Base-by-base conservation (phyloP, 805 yeast genomes). In the Kuraishia borneana region DNA sequence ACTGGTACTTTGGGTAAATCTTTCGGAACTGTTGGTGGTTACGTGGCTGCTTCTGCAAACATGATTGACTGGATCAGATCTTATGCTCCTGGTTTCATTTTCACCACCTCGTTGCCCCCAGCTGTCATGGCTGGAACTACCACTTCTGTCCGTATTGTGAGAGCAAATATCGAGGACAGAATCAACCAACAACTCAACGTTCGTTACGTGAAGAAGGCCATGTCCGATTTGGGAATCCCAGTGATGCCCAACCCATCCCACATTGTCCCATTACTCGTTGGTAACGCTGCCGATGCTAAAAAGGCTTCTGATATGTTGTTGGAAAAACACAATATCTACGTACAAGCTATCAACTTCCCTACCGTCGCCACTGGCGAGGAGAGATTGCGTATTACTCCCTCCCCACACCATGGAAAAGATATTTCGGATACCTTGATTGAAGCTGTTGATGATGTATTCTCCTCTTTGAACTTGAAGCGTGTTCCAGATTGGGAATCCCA, bases 1-100 rank as follows among this genome's bases (percentile, higher is more conserved):
- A 89, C 98, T 34, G 98, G 97, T 45, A 92, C 99, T 34, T 70
- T 92, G 45, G 98, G 97, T 58, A 92, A 92, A 60, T 92, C 97
- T 12, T 92, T 76, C 50, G 99, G 97, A 51, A 73, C 87, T 34
- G 96, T 92, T 41, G 99, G 99, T 51, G 99, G 99, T 39, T 92
- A 92, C 55, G 80, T 92, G 44, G 96, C 98, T 36, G 97, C 92
- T 25, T 77, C 80, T 27, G 72, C 78, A 32, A 70, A 68, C 42
- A 68, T 89, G 56, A 73, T 88, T 46, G 99, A 92, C 62, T 89
- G 96, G 96, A 65, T 92, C 46, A 77, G 99, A 61, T 85, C 96
- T 2, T 84, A 74, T 50, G 92, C 97, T 22, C 96, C 97, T 29
- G 98, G 98, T 14, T 92, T 92, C 57, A 92, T 92, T 48, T 92